Base-by-base conservation (phyloP, 768 basidiomycete species). In the Pleurotus eryngii region DNA sequence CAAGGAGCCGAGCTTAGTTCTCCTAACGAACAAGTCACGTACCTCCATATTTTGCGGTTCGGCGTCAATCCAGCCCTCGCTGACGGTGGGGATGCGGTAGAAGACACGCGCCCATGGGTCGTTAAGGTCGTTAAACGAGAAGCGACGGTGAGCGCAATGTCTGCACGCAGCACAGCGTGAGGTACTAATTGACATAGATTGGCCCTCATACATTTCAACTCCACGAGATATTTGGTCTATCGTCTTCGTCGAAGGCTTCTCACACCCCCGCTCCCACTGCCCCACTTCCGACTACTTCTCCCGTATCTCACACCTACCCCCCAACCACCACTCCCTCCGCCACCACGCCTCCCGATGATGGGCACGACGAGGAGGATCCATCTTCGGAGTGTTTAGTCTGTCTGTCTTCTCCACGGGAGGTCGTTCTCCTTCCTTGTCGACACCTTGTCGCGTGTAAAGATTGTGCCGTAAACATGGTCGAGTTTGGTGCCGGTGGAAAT, bases 401-500 rank as follows among this genome's bases (percentile, higher is more conserved):
- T 65, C 81, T 98, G 45, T 90, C 89, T 3, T 86, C 87, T 0
- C 89, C 93, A 1, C 82, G 92, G 48, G 92, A 96, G 66, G 95
- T 98, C 42, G 92, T 98, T 5, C 82, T 98, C 11, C 82, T 97
- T 4, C 95, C 95, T 0, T 98, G 95, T 69, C 77, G 95, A 47
- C 95, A 98, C 73, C 81, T 98, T 27, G 95, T 98, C 57, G 95
- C 95, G 4, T 98, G 95, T 76, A 87, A 90, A 65, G 95, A 96
- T 46, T 98, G 95, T 66, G 95, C 95, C 0, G 72, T 97, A 53
- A 96, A 96, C 67, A 98, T 98, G 95, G 88, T 98, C 49, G 95
- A 98, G 70, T 98, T 94, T 68, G 95, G 95, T 26, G 95, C 95
- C 0, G 95, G 95, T 2, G 95, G 95, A 2, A 86, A 80, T 48